Conservation (phyloP, 257 asterid genomes). For the Nicotiana benthamiana region DNA sequence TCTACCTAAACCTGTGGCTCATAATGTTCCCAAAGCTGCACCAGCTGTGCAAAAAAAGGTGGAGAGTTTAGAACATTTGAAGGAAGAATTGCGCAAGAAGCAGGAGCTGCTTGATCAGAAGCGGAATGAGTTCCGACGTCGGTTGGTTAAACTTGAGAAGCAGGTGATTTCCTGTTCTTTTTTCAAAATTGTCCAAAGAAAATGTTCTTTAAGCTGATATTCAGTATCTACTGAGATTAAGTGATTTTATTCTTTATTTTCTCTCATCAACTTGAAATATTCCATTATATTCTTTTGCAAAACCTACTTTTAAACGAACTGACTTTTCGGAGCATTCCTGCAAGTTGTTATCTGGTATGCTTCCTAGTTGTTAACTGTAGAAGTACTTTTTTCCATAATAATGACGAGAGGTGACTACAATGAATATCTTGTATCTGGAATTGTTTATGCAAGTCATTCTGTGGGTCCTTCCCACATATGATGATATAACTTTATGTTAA, state of each 20-base stretch:
- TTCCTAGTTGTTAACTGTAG: not conserved
- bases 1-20: constrained; percentile 31
- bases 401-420: not conserved
- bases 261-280: not conserved
- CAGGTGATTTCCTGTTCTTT: constrained; percentile 43
- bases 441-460: not conserved
- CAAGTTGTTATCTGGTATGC: not conserved
- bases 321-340: not conserved
- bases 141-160: constrained; percentile 66
- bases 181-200: constrained; percentile 7
- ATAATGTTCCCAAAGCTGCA: constrained; percentile 49
- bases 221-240: not conserved
- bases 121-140: constrained; percentile 66
- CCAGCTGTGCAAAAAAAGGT: constrained; percentile 62
- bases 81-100: constrained; percentile 92
- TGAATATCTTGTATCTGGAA: not conserved
- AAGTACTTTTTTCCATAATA: not conserved
- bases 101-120: constrained; percentile 95
- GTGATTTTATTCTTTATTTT: not conserved
- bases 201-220: not conserved
- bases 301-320: not conserved
- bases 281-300: not conserved
- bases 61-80: constrained; percentile 76
- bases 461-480: not conserved
- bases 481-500: not conserved